These are phyloP conservation scores for Neurospora sp. DNA, from an alignment of 495 filamentous ascomycete genomes.

Conservation along the genomic window DNA sequence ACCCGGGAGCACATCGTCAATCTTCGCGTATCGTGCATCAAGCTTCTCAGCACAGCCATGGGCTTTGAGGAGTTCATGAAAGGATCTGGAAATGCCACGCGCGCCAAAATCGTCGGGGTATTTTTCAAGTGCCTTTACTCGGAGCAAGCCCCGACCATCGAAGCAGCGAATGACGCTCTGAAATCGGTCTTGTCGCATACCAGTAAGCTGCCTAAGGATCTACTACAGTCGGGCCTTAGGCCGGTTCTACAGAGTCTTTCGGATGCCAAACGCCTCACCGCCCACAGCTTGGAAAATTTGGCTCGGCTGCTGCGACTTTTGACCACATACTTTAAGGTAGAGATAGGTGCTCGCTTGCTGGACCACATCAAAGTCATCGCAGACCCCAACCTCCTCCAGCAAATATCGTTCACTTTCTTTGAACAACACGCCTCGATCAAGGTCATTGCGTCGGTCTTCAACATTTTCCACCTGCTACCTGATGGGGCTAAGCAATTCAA, in stretches of 20 bases:
- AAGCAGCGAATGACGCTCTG: slow-evolving; percentile 82
- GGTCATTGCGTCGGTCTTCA: slow-evolving; percentile 84
- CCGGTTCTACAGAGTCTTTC: slow-evolving; percentile 94
- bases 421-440: slow-evolving; percentile 88
- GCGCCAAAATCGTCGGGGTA: slow-evolving; percentile 78
- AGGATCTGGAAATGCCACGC: slow-evolving; percentile 53
- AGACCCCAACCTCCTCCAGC: slow-evolving; percentile 66
- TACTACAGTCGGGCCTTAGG: slow-evolving; percentile 85
- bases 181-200: slow-evolving; percentile 75
- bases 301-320: slow-evolving; percentile 78
- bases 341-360: slow-evolving; percentile 82
- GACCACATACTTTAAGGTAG: slow-evolving; percentile 98
- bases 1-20: slow-evolving; percentile 84
- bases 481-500: slow-evolving; percentile 84
- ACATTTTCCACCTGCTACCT: slow-evolving; percentile 91
- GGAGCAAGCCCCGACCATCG: slow-evolving; percentile 80
- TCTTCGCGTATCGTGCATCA: slow-evolving; percentile 88
- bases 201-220: slow-evolving; percentile 88
- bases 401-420: slow-evolving; percentile 84
- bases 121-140: slow-evolving; percentile 98
- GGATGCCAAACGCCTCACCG: slow-evolving; percentile 81
- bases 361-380: slow-evolving; percentile 91
- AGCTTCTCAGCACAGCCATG: slow-evolving; percentile 85
- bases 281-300: slow-evolving; percentile 83
- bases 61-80: slow-evolving; percentile 78